These are phyloP conservation scores for Noccaea bulbosa DNA, from an alignment of 345 rosid species.

Conservation along the genomic window DNA sequence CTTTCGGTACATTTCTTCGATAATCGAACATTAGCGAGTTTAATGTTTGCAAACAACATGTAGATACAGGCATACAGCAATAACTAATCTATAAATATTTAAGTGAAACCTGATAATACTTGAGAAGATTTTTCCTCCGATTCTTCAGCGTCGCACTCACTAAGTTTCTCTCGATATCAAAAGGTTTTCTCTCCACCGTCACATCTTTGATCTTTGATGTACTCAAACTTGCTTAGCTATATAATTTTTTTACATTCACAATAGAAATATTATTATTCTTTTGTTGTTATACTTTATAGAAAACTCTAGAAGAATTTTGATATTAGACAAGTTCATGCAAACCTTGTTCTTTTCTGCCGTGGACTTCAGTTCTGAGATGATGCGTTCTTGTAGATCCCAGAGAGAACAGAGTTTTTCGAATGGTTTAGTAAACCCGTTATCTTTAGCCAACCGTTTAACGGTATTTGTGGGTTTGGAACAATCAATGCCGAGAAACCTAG, in stretches of 20 bases:
- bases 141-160: constrained; percentile 94
- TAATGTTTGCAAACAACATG: background rate
- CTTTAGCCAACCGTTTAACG: constrained; percentile 66
- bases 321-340: constrained; percentile 10
- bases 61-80: background rate
- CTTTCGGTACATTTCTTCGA: constrained; percentile 57
- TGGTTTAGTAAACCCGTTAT: constrained; percentile 51
- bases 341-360: constrained; percentile 80
- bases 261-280: background rate
- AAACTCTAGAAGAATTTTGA: constrained; percentile 14
- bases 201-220: constrained; percentile 56
- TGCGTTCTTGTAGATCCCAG: constrained; percentile 55
- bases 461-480: constrained; percentile 61
- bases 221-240: constrained; percentile 83
- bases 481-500: constrained; percentile 83
- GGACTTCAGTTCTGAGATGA: constrained; percentile 64
- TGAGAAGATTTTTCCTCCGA: constrained; percentile 73
- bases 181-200: constrained; percentile 60
- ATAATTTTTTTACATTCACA: constrained; percentile 2
- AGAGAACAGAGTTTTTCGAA: constrained; percentile 69
- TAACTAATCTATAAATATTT: background rate
- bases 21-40: constrained; percentile 3
- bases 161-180: constrained; percentile 82
- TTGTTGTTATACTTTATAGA: background rate
- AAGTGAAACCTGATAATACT: constrained; percentile 64